phyloP scores from a whole-genome alignment of 1,284 basidiomycete species.

The Fomitopsis betulina region DNA sequence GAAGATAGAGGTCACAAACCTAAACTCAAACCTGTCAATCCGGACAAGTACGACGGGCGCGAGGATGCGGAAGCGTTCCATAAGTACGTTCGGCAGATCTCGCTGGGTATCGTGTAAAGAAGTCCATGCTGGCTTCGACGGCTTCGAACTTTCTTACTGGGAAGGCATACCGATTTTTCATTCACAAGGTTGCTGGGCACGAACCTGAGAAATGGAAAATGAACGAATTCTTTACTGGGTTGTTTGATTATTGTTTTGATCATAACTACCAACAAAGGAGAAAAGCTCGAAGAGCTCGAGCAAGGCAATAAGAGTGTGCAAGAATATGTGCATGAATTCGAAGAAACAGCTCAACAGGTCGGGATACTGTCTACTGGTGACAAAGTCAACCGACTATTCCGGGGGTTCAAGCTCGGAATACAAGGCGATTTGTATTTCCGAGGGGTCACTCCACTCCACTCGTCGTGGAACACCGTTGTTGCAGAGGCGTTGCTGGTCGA shows the following conservation, averaged over 20 bases:
- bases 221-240: constrained; percentile 27
- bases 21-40: constrained; percentile 7
- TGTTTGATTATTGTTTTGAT: constrained; percentile 44
- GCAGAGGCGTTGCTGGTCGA: too few relatives aligned
- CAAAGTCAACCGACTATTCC: constrained; percentile 31
- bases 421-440: constrained; percentile 28
- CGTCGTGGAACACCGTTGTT: too few relatives aligned
- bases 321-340: constrained; percentile 28
- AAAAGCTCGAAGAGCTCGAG: constrained; percentile 13
- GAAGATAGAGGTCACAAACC: not conserved
- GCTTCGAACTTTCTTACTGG: constrained; percentile 24
- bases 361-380: constrained; percentile 26
- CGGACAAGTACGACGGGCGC: not conserved
- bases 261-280: constrained; percentile 28
- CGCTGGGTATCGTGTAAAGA: not conserved
- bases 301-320: constrained; percentile 16
- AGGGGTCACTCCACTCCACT: too few relatives aligned
- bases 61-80: constrained; percentile 4
- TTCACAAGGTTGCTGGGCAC: constrained; percentile 21
- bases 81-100: constrained; percentile 5
- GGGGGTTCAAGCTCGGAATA: constrained; percentile 23
- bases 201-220: constrained; percentile 19
- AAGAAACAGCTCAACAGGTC: constrained; percentile 28
- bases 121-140: not conserved
- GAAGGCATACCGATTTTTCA: constrained; percentile 36